Conservation (phyloP, 164 flowering plant species). For the Liriodendron chinense region DNA sequence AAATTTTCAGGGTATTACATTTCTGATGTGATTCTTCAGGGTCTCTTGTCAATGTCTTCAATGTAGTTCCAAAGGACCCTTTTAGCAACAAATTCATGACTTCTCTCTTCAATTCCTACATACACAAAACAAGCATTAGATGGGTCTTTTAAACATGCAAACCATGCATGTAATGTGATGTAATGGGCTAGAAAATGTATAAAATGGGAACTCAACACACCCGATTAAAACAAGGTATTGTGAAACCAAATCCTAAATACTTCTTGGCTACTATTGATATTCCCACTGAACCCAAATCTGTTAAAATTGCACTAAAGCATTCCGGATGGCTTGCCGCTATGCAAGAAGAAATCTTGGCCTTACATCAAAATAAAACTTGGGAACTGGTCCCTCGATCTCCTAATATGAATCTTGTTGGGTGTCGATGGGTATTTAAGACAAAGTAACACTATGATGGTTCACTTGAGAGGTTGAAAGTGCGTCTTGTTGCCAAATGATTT, state of each 20-base stretch:
- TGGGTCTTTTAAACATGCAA: too few species aligned
- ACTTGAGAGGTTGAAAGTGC: not conserved
- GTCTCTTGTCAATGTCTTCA: too few species aligned
- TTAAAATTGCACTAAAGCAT: not conserved
- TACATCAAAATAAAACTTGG: slow-evolving; percentile 5
- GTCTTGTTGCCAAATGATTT: not conserved
- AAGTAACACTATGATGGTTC: not conserved
- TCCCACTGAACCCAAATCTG: not conserved
- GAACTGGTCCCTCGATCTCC: not conserved
- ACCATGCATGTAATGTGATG: too few species aligned
- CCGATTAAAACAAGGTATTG: not conserved
- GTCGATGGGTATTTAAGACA: slow-evolving; percentile 8
- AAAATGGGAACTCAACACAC: too few species aligned
- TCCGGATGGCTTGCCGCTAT: not conserved
- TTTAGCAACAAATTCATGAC: too few species aligned
- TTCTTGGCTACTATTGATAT: not conserved
- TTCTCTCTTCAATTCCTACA: too few species aligned
- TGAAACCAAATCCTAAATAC: not conserved
- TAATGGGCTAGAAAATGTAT: too few species aligned
- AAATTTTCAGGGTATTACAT: too few species aligned
- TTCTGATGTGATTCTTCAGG: too few species aligned
- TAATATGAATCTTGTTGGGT: not conserved
- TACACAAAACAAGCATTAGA: too few species aligned
- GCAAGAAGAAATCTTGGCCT: not conserved
- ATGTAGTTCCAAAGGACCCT: too few species aligned